phyloP scores from a whole-genome alignment of 140 eudicot genomes.

The Anethum foeniculum region DNA sequence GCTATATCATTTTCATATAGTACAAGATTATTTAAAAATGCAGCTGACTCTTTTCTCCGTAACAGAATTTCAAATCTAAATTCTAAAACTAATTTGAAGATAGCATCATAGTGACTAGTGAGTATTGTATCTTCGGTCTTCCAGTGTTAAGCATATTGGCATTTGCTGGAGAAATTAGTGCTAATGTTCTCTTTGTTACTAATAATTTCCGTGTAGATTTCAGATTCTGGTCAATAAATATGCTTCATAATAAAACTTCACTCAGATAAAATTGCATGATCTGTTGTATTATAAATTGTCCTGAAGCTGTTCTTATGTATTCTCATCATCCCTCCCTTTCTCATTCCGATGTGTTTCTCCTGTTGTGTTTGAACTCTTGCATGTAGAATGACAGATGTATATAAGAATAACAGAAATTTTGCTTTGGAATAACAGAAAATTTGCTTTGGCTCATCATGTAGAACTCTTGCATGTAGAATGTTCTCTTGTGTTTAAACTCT shows the following conservation, averaged over 20 bases:
- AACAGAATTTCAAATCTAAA: neutral
- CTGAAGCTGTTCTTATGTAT: neutral
- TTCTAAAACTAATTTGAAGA: neutral
- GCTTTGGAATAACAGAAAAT: no score
- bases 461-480: no score
- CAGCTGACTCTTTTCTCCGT: no score
- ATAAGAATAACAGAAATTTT: neutral
- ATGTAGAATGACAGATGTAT: neutral
- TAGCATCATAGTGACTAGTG: no score
- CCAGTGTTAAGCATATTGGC: neutral
- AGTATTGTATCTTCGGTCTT: neutral
- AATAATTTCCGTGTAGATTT: neutral
- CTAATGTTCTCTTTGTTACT: neutral
- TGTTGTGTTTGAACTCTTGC: neutral
- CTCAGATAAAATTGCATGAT: neutral
- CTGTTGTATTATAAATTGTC: conserved; percentile 8
- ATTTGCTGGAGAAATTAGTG: conserved; percentile 4
- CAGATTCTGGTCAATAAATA: neutral
- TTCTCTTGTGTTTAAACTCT: no score
- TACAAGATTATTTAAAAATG: neutral
- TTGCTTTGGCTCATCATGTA: no score
- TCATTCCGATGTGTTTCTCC: neutral
- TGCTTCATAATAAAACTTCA: neutral
- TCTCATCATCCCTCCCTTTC: neutral
- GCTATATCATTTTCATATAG: no score